Evolutionary conservation across 139 green algal species (phyloP).

Genomic region (Picochlorum sp.): DNA sequence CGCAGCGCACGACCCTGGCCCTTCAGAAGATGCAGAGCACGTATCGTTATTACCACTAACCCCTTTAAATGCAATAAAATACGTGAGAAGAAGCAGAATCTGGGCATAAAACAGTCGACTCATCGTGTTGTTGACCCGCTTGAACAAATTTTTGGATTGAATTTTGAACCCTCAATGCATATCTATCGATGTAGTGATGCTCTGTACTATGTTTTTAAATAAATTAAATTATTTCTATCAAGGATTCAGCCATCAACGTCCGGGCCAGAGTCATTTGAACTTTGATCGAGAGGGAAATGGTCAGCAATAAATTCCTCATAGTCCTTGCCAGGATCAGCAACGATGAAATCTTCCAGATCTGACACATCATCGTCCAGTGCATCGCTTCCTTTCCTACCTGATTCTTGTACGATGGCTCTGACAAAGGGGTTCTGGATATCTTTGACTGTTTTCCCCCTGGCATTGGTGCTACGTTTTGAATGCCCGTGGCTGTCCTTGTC

Average conservation of each 20-base stretch:
- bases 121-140: too few relatives aligned
- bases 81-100: too few relatives aligned
- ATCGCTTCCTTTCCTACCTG: not conserved
- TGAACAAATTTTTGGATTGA: too few relatives aligned
- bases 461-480: not conserved
- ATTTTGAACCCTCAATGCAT: too few relatives aligned
- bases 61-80: too few relatives aligned
- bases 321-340: slow-evolving; percentile 15
- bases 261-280: not conserved
- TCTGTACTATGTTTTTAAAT: not conserved
- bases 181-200: not conserved
- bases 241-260: not conserved
- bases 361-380: slow-evolving; percentile 19
- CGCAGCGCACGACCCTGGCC: not conserved
- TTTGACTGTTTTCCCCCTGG: not conserved
- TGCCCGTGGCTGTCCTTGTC: not conserved
- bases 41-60: not conserved
- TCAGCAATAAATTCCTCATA: slow-evolving; percentile 2
- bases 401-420: slow-evolving; percentile 24
- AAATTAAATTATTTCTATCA: not conserved
- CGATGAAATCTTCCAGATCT: slow-evolving; percentile 36
- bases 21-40: not conserved
- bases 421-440: slow-evolving; percentile 20
- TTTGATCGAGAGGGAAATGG: slow-evolving; percentile 13
- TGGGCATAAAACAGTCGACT: too few relatives aligned